Base-by-base conservation (phyloP, 345 rosid genomes). In the Jatropha curcas region DNA sequence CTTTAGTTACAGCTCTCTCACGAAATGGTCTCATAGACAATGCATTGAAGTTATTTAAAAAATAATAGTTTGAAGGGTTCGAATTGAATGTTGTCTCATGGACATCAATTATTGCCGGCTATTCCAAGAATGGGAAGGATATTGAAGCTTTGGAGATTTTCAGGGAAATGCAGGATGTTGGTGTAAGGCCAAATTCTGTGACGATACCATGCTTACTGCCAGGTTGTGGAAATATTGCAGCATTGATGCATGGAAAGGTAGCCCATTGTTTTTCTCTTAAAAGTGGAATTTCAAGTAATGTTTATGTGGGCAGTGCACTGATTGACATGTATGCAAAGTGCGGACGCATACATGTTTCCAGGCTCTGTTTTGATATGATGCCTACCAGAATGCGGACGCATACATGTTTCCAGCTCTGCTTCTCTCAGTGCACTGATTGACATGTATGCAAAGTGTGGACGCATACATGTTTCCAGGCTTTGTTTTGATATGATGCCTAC, bases 241-340 rank as follows among this genome's bases (percentile, higher is more conserved):
- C 91, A n/a, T 66, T 87, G 63, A 73, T 80, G 72, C 86, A 87
- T 20, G 92, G 90, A 41, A 88, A 82, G 70, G 86, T 88, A 35
- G 83, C 84, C 65, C 93, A 89, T 74, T 84, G 87, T 70, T 89
- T 81, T 74, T 77, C 88, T 64, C 75, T 76, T 63, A 82, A 86
- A 83, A 55, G 69, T 27, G 82, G 84, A 76, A 81, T 87, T 14
- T 60, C 64, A 27, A 73, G 78, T 53, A 86, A 88, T 76, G 80
- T 87, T 75, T 85, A 86, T 73, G 88, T 88, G 81, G 78, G 81
- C 48, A 86, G 92, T 69, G 92, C 98, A 27, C 78, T 92, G 76
- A 76, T 87, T 77, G 94, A 90, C 72, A 90, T 88, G 94, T 88
- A 92, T 67, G 91, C 91, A 31, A 90, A 92, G 70, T 90, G 96